These are phyloP conservation scores for Candida golubevii DNA, from an alignment of 805 yeast species.

Conservation along the genomic window DNA sequence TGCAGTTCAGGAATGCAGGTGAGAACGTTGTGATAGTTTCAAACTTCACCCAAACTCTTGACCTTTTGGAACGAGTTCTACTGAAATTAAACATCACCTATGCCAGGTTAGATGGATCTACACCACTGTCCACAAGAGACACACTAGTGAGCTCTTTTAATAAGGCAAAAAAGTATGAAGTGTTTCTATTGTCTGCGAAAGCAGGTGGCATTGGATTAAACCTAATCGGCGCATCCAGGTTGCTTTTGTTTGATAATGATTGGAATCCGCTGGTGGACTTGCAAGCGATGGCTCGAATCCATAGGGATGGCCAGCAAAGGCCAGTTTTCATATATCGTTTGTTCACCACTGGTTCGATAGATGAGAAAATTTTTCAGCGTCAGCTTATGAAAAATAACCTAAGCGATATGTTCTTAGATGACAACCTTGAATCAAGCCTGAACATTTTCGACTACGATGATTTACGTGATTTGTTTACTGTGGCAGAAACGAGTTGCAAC, in stretches of 20 bases:
- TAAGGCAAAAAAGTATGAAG: constrained; percentile 35
- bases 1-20: constrained; percentile 36
- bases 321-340: constrained; percentile 81
- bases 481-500: constrained; percentile 50
- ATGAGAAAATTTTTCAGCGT: constrained; percentile 90
- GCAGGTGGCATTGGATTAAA: constrained; percentile 95
- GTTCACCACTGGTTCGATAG: constrained; percentile 84
- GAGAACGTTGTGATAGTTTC: constrained; percentile 87
- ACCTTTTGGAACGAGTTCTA: constrained; percentile 60
- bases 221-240: constrained; percentile 82
- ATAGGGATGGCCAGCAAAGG: constrained; percentile 83
- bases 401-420: constrained; percentile 62
- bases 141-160: constrained; percentile 68
- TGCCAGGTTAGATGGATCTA: constrained; percentile 78
- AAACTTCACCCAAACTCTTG: constrained; percentile 83
- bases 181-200: constrained; percentile 78
- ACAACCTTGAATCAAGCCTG: constrained; percentile 41
- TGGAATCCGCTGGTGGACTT: constrained; percentile 95
- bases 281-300: constrained; percentile 94
- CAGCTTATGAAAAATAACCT: constrained; percentile 80
- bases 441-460: constrained; percentile 68
- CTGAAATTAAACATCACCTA: constrained; percentile 46
- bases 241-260: constrained; percentile 85
- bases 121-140: constrained; percentile 64
- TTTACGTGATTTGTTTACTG: constrained; percentile 68